phyloP scores from a whole-genome alignment of 2,329 filamentous ascomycete genomes.

The Arthrinium puccinioides region DNA sequence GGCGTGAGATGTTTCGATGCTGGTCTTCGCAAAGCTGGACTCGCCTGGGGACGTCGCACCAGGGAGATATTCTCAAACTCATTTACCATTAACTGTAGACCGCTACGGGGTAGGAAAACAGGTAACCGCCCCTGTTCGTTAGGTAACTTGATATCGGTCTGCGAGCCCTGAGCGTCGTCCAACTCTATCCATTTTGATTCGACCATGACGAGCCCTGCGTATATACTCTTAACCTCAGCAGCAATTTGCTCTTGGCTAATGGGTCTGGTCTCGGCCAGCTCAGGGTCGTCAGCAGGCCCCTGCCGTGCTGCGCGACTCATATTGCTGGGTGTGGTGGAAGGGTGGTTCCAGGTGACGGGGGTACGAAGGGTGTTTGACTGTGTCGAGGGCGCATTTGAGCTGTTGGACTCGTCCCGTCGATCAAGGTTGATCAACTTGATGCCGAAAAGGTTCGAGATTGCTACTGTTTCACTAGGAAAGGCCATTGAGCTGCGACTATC shows the following conservation, averaged over 20 bases:
- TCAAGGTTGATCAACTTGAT: too few species aligned
- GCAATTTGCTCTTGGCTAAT: constrained; percentile 45
- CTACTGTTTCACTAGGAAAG: too few species aligned
- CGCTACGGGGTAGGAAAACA: constrained; percentile 74
- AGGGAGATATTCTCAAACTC: constrained; percentile 84
- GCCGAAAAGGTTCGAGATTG: too few species aligned
- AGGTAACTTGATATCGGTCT: constrained; percentile 34
- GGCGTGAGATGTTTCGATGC: constrained; percentile 86
- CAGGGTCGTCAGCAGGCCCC: too few species aligned
- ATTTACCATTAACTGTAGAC: constrained; percentile 67
- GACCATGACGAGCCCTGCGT: constrained; percentile 76
- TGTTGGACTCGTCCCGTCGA: too few species aligned
- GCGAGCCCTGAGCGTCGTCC: constrained; percentile 47
- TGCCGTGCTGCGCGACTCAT: too few species aligned
- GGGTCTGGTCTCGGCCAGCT: too few species aligned
- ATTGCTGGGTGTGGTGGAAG: too few species aligned
- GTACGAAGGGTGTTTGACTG: too few species aligned
- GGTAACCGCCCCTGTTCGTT: constrained; percentile 77
- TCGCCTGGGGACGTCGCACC: constrained; percentile 79
- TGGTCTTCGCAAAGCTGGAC: constrained; percentile 56
- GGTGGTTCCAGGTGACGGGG: too few species aligned
- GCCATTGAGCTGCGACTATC: too few species aligned
- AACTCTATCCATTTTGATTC: constrained; percentile 84
- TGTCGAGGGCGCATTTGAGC: too few species aligned
- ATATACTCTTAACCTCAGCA: constrained; percentile 76